These are phyloP conservation scores for Rubus idaeus DNA, from an alignment of 306 rosid genomes.

Conservation along the genomic window DNA sequence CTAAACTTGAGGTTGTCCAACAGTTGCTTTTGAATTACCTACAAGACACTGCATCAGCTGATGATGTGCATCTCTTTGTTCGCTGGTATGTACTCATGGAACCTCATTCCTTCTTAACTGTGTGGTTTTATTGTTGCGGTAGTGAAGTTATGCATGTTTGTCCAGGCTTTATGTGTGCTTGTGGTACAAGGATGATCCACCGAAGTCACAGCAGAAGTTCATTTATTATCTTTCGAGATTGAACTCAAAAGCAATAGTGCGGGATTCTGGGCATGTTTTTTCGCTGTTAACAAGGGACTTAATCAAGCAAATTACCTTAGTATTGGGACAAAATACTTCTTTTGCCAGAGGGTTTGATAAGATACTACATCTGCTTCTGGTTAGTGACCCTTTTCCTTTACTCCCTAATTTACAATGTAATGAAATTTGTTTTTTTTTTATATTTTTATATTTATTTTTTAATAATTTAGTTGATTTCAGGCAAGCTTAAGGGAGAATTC, in stretches of 20 bases:
- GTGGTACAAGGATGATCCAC: conserved; percentile 93
- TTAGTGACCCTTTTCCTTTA: conserved; percentile 44
- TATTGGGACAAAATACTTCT: conserved; percentile 85
- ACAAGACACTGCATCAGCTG: conserved; percentile 72
- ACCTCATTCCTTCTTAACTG: conserved; percentile 24
- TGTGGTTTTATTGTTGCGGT: conserved; percentile 26
- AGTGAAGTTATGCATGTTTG: conserved; percentile 31
- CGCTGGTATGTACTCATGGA: conserved; percentile 72
- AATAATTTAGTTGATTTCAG: conserved; percentile 40
- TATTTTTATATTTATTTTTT: too few species aligned
- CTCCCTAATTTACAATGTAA: conserved; percentile 22
- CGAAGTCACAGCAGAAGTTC: conserved; percentile 68
- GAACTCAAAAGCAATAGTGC: conserved; percentile 79
- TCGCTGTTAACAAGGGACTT: conserved; percentile 71
- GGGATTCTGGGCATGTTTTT: conserved; percentile 69
- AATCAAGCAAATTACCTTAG: conserved; percentile 71
- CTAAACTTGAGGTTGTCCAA: conserved; percentile 73
- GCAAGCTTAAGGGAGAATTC: conserved; percentile 87
- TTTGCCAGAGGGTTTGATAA: conserved; percentile 94
- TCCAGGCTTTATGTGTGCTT: conserved; percentile 91
- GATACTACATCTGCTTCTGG: conserved; percentile 88
- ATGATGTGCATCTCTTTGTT: conserved; percentile 84
- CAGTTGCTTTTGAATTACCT: conserved; percentile 90
- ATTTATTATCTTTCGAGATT: conserved; percentile 67
- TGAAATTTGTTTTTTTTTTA: conserved; percentile 22